Percentiles rank a stretch among this genome's conserved stretches.
phyloP scores from a whole-genome alignment of 495 filamentous ascomycete species.

The Aspergillus sclerotiicarbonarius region DNA sequence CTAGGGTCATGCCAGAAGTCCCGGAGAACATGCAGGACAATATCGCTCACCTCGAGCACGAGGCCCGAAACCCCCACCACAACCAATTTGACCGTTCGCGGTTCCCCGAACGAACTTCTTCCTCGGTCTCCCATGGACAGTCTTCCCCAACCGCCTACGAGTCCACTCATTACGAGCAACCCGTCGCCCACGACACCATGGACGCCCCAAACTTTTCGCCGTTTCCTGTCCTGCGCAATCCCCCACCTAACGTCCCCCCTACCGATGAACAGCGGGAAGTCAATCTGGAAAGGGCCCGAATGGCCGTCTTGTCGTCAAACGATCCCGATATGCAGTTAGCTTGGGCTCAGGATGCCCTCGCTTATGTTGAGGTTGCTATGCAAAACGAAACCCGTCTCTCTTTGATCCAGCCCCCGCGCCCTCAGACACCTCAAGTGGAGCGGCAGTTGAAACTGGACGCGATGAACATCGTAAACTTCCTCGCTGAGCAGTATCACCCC shows the following conservation, averaged over 20 bases:
- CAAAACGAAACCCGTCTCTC: conserved; percentile 64
- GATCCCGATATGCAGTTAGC: conserved; percentile 95
- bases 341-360: conserved; percentile 91
- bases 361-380: conserved; percentile 81
- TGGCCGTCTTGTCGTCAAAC: conserved; percentile 84
- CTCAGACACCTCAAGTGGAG: conserved; percentile 79
- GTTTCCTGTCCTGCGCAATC: conserved; percentile 79
- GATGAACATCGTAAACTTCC: conserved; percentile 83
- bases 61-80: conserved; percentile 55
- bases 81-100: conserved; percentile 39
- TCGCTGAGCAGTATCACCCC: conserved; percentile 88
- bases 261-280: conserved; percentile 92
- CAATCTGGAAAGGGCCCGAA: conserved; percentile 76
- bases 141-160: conserved; percentile 32
- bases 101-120: conserved; percentile 44
- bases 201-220: conserved; percentile 83
- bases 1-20: conserved; percentile 72
- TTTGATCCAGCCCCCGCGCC: conserved; percentile 61
- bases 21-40: conserved; percentile 88
- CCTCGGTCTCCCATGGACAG: conserved; percentile 34
- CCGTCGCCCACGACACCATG: conserved; percentile 42
- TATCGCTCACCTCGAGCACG: conserved; percentile 82
- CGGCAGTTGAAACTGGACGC: conserved; percentile 86
- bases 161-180: conserved; percentile 40
- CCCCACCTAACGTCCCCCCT: conserved; percentile 85